Evolutionary conservation across 768 basidiomycete species (phyloP), one percentile per base, ranked within the genome.

Genomic region (Amanita polypyramis): DNA sequence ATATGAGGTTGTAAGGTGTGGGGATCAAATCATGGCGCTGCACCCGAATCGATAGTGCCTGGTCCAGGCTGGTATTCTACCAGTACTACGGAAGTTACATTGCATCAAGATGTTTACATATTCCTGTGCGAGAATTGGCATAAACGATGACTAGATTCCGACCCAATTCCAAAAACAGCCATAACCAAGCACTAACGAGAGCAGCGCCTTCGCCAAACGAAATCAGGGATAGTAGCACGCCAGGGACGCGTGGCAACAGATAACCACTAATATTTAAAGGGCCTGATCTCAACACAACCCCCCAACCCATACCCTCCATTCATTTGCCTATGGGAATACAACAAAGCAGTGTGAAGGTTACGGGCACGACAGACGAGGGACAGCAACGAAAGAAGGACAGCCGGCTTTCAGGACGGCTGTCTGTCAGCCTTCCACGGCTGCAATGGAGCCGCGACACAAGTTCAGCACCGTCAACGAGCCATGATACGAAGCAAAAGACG

Each of bases 211-310:
- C 25, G 3, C 14, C 20, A 11, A 11, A 10, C 19, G 21, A 11
- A 21, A 3, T 45, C 21, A 45, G 44, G 44, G 32, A 32, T 12
- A 34, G 21, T 4, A 32, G 36, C 46, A 39, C 46, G 37, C 27
- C 19, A 29, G 17, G 9, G 25, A 30, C 36, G 46, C 47, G 40
- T 49, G 47, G 47, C 39, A n/a, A 29, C 42, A 33, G 33, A 33
- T 7, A 27, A 4, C 40, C 34, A n/a, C 39, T 23, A 21, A 20
- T 49, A 49, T 49, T 41, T 49, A 49, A 42, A 42, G 39, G 36
- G 35, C n/a, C 20, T 29, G 10, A 20, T 33, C 38, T 20, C 23
- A 37, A 9, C 19, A 25, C 34, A 14, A 47, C 27, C n/a, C 36
- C 36, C 27, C 36, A 38, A 37, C 45, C 25, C 33, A 25, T 12